Evolutionary conservation across 768 basidiomycete genomes (phyloP), one percentile per base, ranked within the genome.

Genomic region (Clavulina sp.): DNA sequence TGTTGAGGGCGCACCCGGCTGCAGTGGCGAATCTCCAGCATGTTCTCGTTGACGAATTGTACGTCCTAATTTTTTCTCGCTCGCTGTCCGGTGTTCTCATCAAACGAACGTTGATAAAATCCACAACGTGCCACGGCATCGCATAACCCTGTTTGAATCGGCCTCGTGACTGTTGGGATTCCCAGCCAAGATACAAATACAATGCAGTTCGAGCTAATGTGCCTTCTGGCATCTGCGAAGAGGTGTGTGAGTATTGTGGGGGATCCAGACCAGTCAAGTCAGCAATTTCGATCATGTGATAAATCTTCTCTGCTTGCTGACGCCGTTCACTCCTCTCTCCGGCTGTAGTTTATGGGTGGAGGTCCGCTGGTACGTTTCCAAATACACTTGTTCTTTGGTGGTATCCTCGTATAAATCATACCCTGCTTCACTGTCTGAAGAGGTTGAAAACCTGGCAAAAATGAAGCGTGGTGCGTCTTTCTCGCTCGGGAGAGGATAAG

Each of bases 251-350:
- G 81, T 3, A 74, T 91, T 36, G 86, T 92, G 2, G 88, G 88
- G 0, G 88, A 92, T 65, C 88, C 88, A 0, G 88, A 92, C 62
- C 88, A 92, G 61, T 86, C 84, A 0, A 89, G 81, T 80, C 57
- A 26, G 69, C 43, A 5, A 50, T 52, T 41, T 51, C 50, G 28
- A n/a, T n/a, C n/a, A n/a, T n/a, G 43, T 46, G 23, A 4, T 29
- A 1, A 21, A 34, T 24, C 18, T 40, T 36, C 48, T 34, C 49
- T 53, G 55, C 28, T 46, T 26, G 24, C 4, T 6, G 5, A 9
- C 34, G 3, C 0, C 5, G 24, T 3, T 26, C 49, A 16, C 18
- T 6, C n/a, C 4, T 6, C n/a, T 32, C 28, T 41, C 13, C 13
- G 9, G 9, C 43, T 9, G 9, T 52, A 80, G 77, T 88, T 38